Base-by-base conservation (phyloP, 208 protist genomes). In the Trypanosoma congolense region DNA sequence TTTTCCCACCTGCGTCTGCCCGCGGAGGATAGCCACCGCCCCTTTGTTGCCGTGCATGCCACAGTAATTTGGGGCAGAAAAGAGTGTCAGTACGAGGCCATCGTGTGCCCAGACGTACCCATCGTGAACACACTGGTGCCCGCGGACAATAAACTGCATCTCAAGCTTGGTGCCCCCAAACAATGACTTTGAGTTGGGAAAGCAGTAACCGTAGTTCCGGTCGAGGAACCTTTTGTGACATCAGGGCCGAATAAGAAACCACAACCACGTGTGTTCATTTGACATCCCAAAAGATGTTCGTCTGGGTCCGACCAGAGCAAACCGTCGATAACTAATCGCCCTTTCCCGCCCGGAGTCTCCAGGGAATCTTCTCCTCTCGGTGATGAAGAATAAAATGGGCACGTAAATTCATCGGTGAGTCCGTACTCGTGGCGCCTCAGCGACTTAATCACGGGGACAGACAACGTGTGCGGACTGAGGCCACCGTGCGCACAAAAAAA, bases 291-390 rank as follows among this genome's bases (percentile, higher is more conserved):
- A 33, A 78, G 25, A 38, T 76, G 30, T 0, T 95, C 90, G n/a
- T 98, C 88, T 6, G 99, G 98, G 73, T 99, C 98, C 1, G 95
- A 97, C 98, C 99, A 99, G 3, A 99, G 73, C 14, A 99, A 77
- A 29, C 99, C 99, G 76, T 98, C 99, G 3, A 99, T 84, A 28
- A 99, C 82, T 9, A 96, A 87, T 29, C 60, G 83, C 55, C 99
- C 97, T n/a, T 68, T 56, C 14, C 51, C 26, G 14, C 44, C 4
- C 1, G 53, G 47, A 12, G 36, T 22, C 29, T 49, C 49, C 26
- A 16, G 28, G 25, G 48, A 28, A 1, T 22, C n/a, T 3, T 42
- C 49, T 21, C 33, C 21, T 24, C 16, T 48, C 29, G 55, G 30
- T 3, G 43, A 52, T 28, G 31, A 14, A 14, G 24, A 18, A 30